Base-by-base conservation (phyloP, 2,329 filamentous ascomycete genomes). In the Claviceps purpurea region DNA sequence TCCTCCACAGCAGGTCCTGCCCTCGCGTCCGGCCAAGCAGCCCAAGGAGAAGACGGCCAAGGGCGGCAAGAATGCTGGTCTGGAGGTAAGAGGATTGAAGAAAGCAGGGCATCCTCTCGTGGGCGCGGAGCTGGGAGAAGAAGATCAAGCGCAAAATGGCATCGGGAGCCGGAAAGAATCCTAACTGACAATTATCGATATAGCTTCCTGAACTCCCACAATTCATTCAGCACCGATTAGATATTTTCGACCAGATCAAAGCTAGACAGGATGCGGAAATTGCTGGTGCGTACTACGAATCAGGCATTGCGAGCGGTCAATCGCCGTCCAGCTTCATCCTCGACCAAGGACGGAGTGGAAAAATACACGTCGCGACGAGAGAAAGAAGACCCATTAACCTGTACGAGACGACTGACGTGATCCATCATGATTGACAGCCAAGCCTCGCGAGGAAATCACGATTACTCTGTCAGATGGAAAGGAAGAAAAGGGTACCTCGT, bases 171-270 rank as follows among this genome's bases (percentile, higher is more conserved):
- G 26, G 30, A 38, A 16, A 16, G 20, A 14, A 60, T 68, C 65
- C 59, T 47, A 8, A 18, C 30, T 52, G 37, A 43, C 5, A 11
- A 16, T 18, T 8, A 22, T 37, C 20, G 41, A 13, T 34, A 13
- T 44, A 70, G 68, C 62, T 68, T 5, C 70, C 65, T 70, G 64
- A 68, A 65, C 59, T 76, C 70, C 85, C 90, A 52, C 81, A 84
- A 55, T 95, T 87, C 69, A 81, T 97, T 56, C 75, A 90, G 63
- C 81, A 89, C 68, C 84, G 93, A 57, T 83, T 96, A 62, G 79
- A 85, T 50, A 74, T 97, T 49, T 96, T 96, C 71, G 87, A 96
- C 66, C 82, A 85, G 66, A 76, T 96, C 59, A 94, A 94, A 77
- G 83, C 87, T 58, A 79, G 86, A 66, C 82, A 89, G 64, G 84